Evolutionary conservation across 2,329 filamentous ascomycete genomes (phyloP).

Genomic region (Trichoderma polysporum): DNA sequence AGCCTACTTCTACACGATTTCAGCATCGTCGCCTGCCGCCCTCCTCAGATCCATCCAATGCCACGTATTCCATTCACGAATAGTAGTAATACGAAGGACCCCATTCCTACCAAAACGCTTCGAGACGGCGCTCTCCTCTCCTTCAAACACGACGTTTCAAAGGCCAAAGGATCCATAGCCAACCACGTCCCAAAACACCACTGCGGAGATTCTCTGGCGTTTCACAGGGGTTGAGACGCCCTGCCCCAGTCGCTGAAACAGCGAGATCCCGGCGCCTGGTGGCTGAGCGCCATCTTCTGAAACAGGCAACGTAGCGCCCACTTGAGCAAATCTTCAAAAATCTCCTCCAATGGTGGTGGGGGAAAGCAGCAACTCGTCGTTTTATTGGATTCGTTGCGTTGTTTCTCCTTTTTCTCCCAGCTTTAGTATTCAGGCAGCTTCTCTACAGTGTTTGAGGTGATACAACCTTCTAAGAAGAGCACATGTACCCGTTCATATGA

Average conservation of each 20-base stretch:
- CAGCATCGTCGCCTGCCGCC: not conserved
- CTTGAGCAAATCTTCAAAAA: not conserved
- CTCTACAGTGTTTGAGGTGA: not conserved
- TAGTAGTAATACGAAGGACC: not conserved
- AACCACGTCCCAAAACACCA: not conserved
- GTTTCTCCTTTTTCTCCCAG: not conserved
- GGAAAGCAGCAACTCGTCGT: not conserved
- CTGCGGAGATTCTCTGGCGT: not conserved
- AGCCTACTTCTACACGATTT: not conserved
- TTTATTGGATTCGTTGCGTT: too few species aligned
- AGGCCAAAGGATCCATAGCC: not conserved
- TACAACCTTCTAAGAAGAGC: not conserved
- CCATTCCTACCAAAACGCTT: not conserved
- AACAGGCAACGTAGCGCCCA: slow-evolving; percentile 17
- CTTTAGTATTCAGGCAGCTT: not conserved
- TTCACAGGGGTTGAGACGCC: slow-evolving; percentile 10
- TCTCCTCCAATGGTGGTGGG: not conserved
- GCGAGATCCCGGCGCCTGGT: slow-evolving; percentile 11
- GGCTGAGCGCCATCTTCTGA: not conserved
- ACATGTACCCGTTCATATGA: not conserved
- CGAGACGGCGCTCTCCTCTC: not conserved
- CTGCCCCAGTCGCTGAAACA: not conserved
- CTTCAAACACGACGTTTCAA: slow-evolving; percentile 2
- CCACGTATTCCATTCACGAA: not conserved
- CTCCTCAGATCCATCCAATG: not conserved